Evolutionary conservation across 2,329 filamentous ascomycete genomes (phyloP), one percentile per base, ranked within the genome.

Genomic region (Colletotrichum higginsianum): DNA sequence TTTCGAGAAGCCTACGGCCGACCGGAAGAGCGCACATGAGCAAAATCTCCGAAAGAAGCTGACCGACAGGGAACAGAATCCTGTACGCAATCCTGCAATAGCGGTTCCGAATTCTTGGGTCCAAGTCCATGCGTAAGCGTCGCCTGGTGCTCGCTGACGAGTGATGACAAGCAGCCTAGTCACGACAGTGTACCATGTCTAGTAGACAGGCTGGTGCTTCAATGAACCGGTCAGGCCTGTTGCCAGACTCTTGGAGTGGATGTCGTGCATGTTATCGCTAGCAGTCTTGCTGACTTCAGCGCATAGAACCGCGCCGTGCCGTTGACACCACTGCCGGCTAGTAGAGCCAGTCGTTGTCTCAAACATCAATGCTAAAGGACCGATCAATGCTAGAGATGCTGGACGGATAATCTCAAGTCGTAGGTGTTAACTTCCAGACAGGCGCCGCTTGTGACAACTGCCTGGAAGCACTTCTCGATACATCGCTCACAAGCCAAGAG

Each of bases 21-120:
- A 62, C 40, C 38, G 26, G 35, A 68, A 15, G 26, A 68, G 46
- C 58, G 38, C 23, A 38, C 26, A 60, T 63, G 21, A 53, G 56
- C 49, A 67, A 71, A 71, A 63, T 68, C 44, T 57, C 68, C 68
- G 65, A 71, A 38, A 21, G 38, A 62, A 58, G 58, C 46, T 63
- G 57, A 42, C 64, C 65, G 57, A 63, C 68, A 47, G 21, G 55
- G 52, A 56, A 26, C 15, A 40, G 23, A 26, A 71, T 67, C 44
- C 63, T 44, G 44, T 56, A 52, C 50, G 18, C 30, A 47, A 61
- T 62, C 35, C 67, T 71, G 50, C 64, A 71, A 61, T 49, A 71
- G 56, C 64, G 64, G 67, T 71, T 44, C 67, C 67, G 30, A 57
- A 47, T 57, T 67, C 49, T 46, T 63, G 67, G 67, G 57, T 67